Evolutionary conservation across 345 rosid species (phyloP).

Genomic region (Eucalyptus curtisii): DNA sequence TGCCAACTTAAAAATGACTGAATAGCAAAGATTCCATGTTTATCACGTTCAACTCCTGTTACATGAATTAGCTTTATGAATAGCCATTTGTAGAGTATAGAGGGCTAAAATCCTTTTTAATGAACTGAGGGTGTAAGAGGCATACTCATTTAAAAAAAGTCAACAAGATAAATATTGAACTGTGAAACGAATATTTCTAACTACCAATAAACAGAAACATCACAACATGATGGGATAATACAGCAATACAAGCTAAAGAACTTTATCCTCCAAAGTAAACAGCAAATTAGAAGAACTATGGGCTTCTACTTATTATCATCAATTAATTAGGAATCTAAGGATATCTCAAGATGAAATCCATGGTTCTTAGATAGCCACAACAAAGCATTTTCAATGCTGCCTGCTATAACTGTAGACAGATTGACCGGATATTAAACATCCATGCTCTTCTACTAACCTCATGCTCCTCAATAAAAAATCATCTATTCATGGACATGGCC

Average conservation of each 20-base stretch:
- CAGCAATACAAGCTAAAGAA: neutral
- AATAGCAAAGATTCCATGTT: neutral
- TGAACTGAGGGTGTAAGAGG: neutral
- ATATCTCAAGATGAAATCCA: neutral
- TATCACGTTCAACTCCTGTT: neutral
- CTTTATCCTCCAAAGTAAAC: neutral
- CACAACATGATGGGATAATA: neutral
- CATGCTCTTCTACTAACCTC: neutral
- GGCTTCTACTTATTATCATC: neutral
- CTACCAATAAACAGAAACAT: neutral
- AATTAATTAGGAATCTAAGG: neutral
- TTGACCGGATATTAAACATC: neutral
- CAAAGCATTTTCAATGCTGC: neutral
- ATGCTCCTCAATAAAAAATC: neutral
- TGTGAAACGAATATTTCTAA: neutral
- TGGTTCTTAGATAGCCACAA: neutral
- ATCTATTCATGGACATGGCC: neutral
- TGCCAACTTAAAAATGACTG: neutral
- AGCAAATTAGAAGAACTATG: neutral
- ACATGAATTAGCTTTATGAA: neutral
- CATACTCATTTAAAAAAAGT: neutral
- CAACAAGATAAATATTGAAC: neutral
- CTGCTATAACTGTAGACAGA: neutral
- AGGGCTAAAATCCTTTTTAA: neutral
- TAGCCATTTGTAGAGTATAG: neutral